Evolutionary conservation across 768 basidiomycete genomes (phyloP).

Genomic region (Kwoniella mangroviensis): DNA sequence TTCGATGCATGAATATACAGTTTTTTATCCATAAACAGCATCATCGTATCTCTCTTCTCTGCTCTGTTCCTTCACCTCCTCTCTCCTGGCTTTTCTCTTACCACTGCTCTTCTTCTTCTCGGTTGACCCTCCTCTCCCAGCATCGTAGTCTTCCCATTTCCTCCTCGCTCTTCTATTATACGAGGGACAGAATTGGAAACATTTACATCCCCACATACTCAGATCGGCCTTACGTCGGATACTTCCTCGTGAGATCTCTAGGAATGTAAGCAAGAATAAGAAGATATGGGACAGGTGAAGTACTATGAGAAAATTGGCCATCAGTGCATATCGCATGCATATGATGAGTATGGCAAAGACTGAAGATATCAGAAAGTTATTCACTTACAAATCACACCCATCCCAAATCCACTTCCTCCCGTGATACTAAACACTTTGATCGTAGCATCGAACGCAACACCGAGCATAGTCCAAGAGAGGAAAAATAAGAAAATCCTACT

Average conservation of each 20-base stretch:
- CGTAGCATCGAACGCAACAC: constrained; percentile 12
- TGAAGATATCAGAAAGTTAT: no score
- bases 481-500: constrained; percentile 21
- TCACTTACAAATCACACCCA: constrained; percentile 19
- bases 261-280: not conserved
- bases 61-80: not conserved
- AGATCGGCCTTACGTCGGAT: constrained; percentile 11
- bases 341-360: not conserved
- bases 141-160: constrained; percentile 21
- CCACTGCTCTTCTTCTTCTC: not conserved
- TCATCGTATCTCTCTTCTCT: not conserved
- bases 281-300: constrained; percentile 19
- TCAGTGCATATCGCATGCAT: not conserved
- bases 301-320: not conserved
- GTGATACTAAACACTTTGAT: not conserved
- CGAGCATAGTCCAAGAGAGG: constrained; percentile 14
- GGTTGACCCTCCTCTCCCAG: not conserved
- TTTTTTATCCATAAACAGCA: not conserved
- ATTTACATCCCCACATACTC: constrained; percentile 11
- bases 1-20: no score
- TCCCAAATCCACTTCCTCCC: constrained; percentile 9
- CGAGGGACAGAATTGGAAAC: constrained; percentile 4
- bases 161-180: constrained; percentile 1
- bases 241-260: constrained; percentile 12
- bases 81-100: not conserved